phyloP scores from a whole-genome alignment of 2,329 filamentous ascomycete genomes.

The Fusarium musae region DNA sequence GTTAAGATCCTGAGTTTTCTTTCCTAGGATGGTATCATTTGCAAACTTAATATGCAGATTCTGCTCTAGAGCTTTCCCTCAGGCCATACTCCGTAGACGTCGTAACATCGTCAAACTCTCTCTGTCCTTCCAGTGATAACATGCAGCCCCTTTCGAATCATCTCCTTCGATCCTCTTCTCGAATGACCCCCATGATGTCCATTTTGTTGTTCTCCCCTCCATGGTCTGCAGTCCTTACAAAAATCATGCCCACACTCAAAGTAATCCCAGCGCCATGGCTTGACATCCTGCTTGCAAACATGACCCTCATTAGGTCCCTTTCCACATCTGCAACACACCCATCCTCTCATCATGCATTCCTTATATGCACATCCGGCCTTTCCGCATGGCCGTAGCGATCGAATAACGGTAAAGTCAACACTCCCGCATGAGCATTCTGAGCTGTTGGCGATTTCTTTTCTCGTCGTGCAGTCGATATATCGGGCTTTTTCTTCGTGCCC shows the following conservation, averaged over 20 bases:
- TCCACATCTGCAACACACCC: constrained; percentile 36
- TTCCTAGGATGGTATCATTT: background rate
- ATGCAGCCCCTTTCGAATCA: constrained; percentile 9
- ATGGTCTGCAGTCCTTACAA: constrained; percentile 25
- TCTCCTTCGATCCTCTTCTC: constrained; percentile 45
- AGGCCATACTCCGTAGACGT: no score
- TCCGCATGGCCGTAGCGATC: constrained; percentile 9
- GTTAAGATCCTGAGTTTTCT: no score
- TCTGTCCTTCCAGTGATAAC: constrained; percentile 3
- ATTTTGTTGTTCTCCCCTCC: background rate
- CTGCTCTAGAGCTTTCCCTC: background rate
- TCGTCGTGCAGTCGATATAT: constrained; percentile 35
- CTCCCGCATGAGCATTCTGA: constrained; percentile 27
- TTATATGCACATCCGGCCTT: constrained; percentile 20
- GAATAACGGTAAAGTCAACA: constrained; percentile 24
- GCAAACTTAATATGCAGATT: background rate
- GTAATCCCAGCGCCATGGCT: constrained; percentile 27
- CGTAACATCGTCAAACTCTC: background rate
- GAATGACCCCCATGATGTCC: background rate
- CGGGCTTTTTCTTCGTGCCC: constrained; percentile 34
- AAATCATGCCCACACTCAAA: constrained; percentile 19
- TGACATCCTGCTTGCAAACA: constrained; percentile 27
- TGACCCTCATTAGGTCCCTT: constrained; percentile 32
- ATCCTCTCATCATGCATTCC: constrained; percentile 29
- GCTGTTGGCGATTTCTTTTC: constrained; percentile 25